These are phyloP conservation scores for Teratosphaeria epicoccoides DNA, from an alignment of 2,329 filamentous ascomycete species.

Conservation along the genomic window DNA sequence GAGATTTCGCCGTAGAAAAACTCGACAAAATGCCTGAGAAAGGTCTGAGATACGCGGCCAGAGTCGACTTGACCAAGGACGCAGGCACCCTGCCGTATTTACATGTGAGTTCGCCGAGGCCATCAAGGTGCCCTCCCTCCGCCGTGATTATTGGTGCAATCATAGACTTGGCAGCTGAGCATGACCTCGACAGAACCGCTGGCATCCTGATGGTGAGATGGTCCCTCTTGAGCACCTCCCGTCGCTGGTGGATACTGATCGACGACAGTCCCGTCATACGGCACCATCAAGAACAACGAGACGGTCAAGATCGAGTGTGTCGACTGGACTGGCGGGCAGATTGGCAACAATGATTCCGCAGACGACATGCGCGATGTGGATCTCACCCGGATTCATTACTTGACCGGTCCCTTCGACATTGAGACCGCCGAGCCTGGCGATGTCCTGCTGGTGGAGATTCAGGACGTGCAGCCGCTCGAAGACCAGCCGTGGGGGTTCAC, in stretches of 20 bases:
- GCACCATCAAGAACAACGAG: constrained; percentile 68
- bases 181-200: constrained; percentile 57
- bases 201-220: constrained; percentile 77
- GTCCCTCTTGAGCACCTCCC: not conserved
- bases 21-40: constrained; percentile 3
- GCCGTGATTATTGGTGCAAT: not conserved
- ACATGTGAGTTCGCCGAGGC: constrained; percentile 10
- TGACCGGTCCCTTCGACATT: constrained; percentile 81
- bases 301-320: constrained; percentile 89
- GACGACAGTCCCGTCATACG: constrained; percentile 58
- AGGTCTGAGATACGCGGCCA: constrained; percentile 39
- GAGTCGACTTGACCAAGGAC: constrained; percentile 62
- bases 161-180: not conserved
- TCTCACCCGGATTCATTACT: constrained; percentile 73
- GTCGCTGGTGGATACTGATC: not conserved
- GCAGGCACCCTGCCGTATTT: constrained; percentile 53
- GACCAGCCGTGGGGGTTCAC: constrained; percentile 86
- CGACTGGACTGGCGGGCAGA: constrained; percentile 67
- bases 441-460: constrained; percentile 76
- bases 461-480: constrained; percentile 81
- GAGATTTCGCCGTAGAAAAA: not conserved
- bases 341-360: constrained; percentile 79
- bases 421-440: constrained; percentile 78
- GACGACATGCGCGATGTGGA: constrained; percentile 80
- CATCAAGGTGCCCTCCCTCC: constrained; percentile 1